Evolutionary conservation across 1,139 yeast genomes (phyloP), one percentile per base, ranked within the genome.

Genomic region (Diutina neorugosa): DNA sequence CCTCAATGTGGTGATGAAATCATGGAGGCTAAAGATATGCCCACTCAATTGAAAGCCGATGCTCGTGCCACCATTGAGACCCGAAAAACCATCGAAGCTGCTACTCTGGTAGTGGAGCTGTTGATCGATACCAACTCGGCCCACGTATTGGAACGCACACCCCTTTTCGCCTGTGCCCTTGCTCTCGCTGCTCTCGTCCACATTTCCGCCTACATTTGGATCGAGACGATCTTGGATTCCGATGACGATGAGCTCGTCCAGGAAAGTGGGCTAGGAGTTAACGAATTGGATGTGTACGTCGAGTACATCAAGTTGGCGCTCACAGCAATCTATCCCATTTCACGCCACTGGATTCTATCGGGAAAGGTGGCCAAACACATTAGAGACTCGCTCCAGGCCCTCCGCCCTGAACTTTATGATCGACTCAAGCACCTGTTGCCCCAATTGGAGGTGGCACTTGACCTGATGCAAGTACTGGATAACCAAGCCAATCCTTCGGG

Each of bases 131-230:
- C 80, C 2, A 70, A 71, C 55, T 71, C 80, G 0, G 62, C 73
- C 0, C 64, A 67, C 49, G 69, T 76, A 0, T 55, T 67, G 19
- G 66, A 69, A 42, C 63, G 81, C 58, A 75, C 80, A 0, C 80
- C 80, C 2, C 64, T 77, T 52, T 69, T 69, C 60, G 80, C 80
- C 0, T 77, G 81, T 58, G 74, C 80, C 0, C 63, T 77, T 53
- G 81, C 81, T 1, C 73, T 76, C 59, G 71, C 79, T 0, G 70
- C 77, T 3, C 61, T 77, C 51, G 78, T 76, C 19, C 80, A 76
- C 61, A 60, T 76, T 11, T 74, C 78, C 54, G 77, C 80, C 0
- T 76, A 73, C 57, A 65, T 77, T 2, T 77, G 81, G 81, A 69
- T 69, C 21, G 75, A 71, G 52, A 65, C 71, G 1, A 54, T 64